Evolutionary conservation across 1,284 basidiomycete genomes (phyloP).

Genomic region (Ceratobasidium sp.): DNA sequence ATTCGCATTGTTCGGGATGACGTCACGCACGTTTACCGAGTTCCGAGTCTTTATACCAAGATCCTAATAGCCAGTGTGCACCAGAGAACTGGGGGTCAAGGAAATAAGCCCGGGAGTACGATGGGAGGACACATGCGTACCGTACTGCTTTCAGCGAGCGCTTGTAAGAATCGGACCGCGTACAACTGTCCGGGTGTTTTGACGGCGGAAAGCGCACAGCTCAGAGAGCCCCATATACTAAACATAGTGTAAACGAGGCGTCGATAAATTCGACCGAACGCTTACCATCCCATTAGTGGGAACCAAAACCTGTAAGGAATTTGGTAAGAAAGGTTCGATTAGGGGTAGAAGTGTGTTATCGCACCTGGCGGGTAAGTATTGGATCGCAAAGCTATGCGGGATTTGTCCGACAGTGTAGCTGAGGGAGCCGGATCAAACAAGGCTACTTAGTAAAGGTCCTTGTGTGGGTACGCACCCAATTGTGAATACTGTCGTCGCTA

Average conservation of each 20-base stretch:
- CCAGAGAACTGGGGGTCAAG: conserved; percentile 12
- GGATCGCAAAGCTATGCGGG: conserved; percentile 41
- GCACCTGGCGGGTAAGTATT: conserved; percentile 34
- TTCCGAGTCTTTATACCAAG: conserved; percentile 43
- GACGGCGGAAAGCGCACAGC: conserved; percentile 36
- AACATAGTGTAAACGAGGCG: not conserved
- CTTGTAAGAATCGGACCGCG: conserved; percentile 33
- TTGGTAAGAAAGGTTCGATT: too few species aligned
- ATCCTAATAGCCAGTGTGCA: conserved; percentile 36
- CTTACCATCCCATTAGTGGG: conserved; percentile 36
- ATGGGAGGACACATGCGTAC: not conserved
- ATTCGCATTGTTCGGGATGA: not conserved
- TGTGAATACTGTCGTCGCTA: conserved; percentile 28
- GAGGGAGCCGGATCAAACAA: not conserved
- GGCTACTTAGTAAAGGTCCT: too few species aligned
- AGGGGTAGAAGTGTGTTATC: not conserved
- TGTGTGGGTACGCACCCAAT: conserved; percentile 20
- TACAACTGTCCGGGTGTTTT: conserved; percentile 37
- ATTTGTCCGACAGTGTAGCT: conserved; percentile 41
- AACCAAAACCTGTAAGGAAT: conserved; percentile 21
- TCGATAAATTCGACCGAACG: too few species aligned
- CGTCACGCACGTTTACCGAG: conserved; percentile 32
- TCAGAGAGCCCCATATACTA: conserved; percentile 36
- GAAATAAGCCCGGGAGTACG: not conserved
- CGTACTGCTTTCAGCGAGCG: conserved; percentile 39